Evolutionary conservation across 2,329 filamentous ascomycete species (phyloP).

Genomic region (Tolypocladium ovalisporum): DNA sequence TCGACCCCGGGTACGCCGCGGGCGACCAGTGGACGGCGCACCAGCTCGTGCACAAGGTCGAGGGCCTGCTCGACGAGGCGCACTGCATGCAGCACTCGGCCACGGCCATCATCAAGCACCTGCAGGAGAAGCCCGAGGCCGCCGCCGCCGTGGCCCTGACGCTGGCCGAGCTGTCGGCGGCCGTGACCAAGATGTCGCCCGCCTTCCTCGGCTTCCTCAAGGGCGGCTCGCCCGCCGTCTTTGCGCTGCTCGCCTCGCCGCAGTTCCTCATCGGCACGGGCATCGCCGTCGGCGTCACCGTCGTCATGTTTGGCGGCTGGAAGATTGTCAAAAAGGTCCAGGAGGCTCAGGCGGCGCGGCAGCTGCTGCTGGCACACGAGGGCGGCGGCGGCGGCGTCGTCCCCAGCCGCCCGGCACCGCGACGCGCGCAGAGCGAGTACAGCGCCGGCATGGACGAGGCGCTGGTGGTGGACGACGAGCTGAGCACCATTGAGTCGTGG

Average conservation of each 20-base stretch:
- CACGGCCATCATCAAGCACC: slow-evolving; percentile 66
- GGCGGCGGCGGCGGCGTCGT: slow-evolving; percentile 9
- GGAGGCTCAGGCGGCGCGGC: slow-evolving; percentile 23
- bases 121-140: slow-evolving; percentile 65
- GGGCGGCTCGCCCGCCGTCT: slow-evolving; percentile 71
- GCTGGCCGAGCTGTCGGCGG: slow-evolving; percentile 76
- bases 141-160: slow-evolving; percentile 90
- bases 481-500: slow-evolving; percentile 49
- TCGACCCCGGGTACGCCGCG: slow-evolving; percentile 41
- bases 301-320: slow-evolving; percentile 92
- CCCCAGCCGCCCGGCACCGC: slow-evolving; percentile 13
- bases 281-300: slow-evolving; percentile 81
- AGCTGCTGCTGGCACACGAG: slow-evolving; percentile 16
- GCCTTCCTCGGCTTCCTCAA: slow-evolving; percentile 67
- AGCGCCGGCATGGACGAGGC: slow-evolving; percentile 39
- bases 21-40: slow-evolving; percentile 40
- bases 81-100: slow-evolving; percentile 82
- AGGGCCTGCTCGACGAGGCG: slow-evolving; percentile 71
- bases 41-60: slow-evolving; percentile 61
- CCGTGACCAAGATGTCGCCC: slow-evolving; percentile 77
- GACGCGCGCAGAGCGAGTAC: slow-evolving; percentile 17
- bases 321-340: slow-evolving; percentile 88
- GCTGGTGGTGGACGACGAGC: slow-evolving; percentile 44
- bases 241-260: slow-evolving; percentile 75
- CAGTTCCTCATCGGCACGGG: slow-evolving; percentile 92